phyloP scores from a whole-genome alignment of 1,284 basidiomycete genomes.

The Papiliotrema terrestris region DNA sequence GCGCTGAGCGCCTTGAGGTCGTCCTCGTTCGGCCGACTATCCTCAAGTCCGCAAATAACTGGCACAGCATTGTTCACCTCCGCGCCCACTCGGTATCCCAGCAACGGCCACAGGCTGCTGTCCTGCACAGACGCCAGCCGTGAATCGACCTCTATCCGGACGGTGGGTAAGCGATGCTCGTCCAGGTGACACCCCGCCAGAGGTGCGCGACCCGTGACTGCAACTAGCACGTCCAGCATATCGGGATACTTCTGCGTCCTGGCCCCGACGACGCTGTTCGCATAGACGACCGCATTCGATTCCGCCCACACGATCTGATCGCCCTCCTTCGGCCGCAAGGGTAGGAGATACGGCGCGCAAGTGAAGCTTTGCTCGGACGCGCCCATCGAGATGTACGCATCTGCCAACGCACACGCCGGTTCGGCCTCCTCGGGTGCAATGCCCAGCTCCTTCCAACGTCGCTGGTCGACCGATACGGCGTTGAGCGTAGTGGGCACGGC shows the following conservation, averaged over 20 bases:
- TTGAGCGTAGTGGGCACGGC: not conserved
- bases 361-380: not conserved
- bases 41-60: not conserved
- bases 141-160: not conserved
- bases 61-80: not conserved
- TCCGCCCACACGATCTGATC: not conserved
- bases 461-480: not conserved
- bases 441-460: not conserved
- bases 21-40: not conserved
- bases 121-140: not conserved
- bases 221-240: not conserved
- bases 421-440: not conserved
- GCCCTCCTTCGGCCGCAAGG: not conserved
- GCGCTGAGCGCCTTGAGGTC: not conserved
- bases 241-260: conserved; percentile 1
- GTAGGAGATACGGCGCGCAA: not conserved
- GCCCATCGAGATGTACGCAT: conserved; percentile 2
- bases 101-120: not conserved
- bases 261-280: not conserved
- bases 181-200: not conserved
- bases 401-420: not conserved
- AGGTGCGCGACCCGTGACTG: not conserved
- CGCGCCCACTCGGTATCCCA: not conserved
- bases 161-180: not conserved
- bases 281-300: not conserved